A percentile compares a stretch with the other conserved stretches of the same genome.
Conservation (phyloP, 345 rosid genomes). For the Lepidium africanum region DNA sequence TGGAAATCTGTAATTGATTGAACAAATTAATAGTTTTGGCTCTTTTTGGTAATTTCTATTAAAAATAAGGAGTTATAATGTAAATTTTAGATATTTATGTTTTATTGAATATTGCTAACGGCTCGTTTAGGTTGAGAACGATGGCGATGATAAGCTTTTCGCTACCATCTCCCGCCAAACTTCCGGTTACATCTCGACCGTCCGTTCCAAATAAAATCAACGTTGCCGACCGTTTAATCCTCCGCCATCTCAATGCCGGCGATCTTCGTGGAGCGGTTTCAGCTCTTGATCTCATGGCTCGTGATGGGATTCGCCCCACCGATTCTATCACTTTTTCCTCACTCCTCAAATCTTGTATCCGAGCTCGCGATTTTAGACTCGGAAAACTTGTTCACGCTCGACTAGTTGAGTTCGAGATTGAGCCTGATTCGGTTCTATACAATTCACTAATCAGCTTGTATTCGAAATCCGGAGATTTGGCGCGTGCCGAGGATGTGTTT, state of each 20-base stretch:
- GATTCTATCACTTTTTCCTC: conserved; percentile 52
- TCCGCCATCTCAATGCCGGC: conserved; percentile 46
- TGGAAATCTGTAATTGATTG: background rate
- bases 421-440: conserved; percentile 47
- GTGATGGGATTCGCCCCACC: conserved; percentile 26
- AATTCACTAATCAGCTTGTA: conserved; percentile 70
- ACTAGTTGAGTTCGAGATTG: conserved; percentile 33
- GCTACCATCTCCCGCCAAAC: conserved; percentile 40
- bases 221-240: conserved; percentile 33
- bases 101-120: background rate
- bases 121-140: conserved; percentile 22
- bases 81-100: background rate
- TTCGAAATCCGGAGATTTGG: conserved; percentile 48
- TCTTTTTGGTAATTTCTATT: accelerated
- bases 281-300: conserved; percentile 41
- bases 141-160: conserved; percentile 30
- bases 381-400: conserved; percentile 50
- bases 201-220: conserved; percentile 23
- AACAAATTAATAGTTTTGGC: background rate
- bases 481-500: conserved; percentile 39
- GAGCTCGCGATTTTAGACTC: conserved; percentile 45
- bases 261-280: conserved; percentile 49
- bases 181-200: conserved; percentile 19
- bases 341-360: conserved; percentile 72
- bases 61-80: background rate